These are phyloP conservation scores for Ogataea angusta DNA, from an alignment of 805 yeast genomes.

Conservation along the genomic window DNA sequence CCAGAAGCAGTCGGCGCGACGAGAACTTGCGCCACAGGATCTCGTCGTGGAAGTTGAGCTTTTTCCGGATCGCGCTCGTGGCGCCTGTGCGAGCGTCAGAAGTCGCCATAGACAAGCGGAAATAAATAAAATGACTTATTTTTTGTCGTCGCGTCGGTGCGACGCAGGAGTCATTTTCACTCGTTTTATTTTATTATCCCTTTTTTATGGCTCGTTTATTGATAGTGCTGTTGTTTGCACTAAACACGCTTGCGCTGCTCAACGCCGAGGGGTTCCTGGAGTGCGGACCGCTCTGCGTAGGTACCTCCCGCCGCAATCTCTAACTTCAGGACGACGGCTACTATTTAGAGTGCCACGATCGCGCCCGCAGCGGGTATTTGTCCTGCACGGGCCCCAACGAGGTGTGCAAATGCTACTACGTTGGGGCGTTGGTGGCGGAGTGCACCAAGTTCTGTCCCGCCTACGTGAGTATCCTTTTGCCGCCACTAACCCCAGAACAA, in stretches of 20 bases:
- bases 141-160: constrained; percentile 9
- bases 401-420: constrained; percentile 29
- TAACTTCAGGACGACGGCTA: constrained; percentile 21
- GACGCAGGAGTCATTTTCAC: neutral
- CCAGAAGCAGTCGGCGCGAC: constrained; percentile 84
- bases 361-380: constrained; percentile 17
- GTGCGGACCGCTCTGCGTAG: constrained; percentile 25
- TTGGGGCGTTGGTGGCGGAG: constrained; percentile 22
- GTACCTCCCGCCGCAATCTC: constrained; percentile 3
- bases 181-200: neutral
- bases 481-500: constrained; percentile 14
- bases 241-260: constrained; percentile 3
- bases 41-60: constrained; percentile 76
- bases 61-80: constrained; percentile 45
- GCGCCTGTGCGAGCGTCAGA: constrained; percentile 31
- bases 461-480: constrained; percentile 12
- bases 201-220: neutral
- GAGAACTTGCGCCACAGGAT: constrained; percentile 85
- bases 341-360: constrained; percentile 26
- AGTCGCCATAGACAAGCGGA: constrained; percentile 6
- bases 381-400: constrained; percentile 20
- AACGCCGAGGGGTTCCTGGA: constrained; percentile 18
- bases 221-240: neutral
- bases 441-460: constrained; percentile 27
- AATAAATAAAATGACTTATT: neutral